Evolutionary conservation across 2,329 filamentous ascomycete genomes (phyloP), one percentile per base, ranked within the genome.

Genomic region (Xylariaceae sp.): DNA sequence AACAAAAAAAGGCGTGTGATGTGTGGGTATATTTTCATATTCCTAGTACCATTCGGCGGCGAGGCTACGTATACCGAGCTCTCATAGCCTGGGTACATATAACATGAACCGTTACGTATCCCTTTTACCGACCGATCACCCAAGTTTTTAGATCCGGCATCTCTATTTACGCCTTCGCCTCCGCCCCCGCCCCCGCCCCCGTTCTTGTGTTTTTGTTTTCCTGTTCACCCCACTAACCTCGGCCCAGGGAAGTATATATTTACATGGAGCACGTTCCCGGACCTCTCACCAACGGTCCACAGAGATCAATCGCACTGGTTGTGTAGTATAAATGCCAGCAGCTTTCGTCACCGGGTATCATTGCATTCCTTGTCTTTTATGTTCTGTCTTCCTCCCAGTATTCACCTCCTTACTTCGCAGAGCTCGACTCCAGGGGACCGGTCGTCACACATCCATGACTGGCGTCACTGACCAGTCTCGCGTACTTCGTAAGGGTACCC

Each of bases 401-500:
- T 37, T 27, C 4, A n/a, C n/a, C 9, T 30, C 7, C 2, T 1
- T 3, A 3, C 9, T n/a, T n/a, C 9, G 31, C 34, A 32, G 37
- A 31, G 26, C 37, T 51, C 29, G 19, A 34, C 29, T 52, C 31
- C 6, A 55, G n/a, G 48, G 60, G 50, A 1, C 57, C 58, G 5
- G 64, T 69, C 26, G 81, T 84, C 35, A 84, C 76, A 62, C 81
- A 84, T 9, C 81, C 81, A n/a, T 73, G 71, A 67, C 80, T 83
- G 6, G 81, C 81, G 59, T 84, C 73, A 63, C 74, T 82, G 47
- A 84, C 81, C 50, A 84, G 70, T 37, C 68, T 58, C 4, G 86
- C 85, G 65, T 89, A 89, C 73, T 89, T 89, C 60, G 79, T 82
- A 62, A 89, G 72, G 4, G 86, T 89, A 47, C 86, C 86, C 64